Evolutionary conservation across 192 early-diverging fungal species (phyloP).

Genomic region (Cetraspora pellucida): DNA sequence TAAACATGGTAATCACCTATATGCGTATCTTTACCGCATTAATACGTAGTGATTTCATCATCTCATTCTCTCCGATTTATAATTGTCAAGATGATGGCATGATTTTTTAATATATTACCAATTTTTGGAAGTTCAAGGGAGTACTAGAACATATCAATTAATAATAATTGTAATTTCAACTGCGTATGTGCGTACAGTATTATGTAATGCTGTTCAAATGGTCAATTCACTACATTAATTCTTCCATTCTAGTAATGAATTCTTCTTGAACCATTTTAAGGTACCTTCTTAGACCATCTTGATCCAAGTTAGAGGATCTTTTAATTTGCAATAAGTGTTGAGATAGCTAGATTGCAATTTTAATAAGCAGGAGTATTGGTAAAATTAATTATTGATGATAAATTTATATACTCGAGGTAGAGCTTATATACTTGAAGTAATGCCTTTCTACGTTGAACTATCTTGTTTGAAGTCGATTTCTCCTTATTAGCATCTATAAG

Average conservation of each 20-base stretch:
- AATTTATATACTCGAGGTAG: too few species aligned
- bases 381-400: neutral
- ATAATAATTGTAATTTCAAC: too few species aligned
- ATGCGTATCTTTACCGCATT: too few species aligned
- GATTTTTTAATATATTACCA: too few species aligned
- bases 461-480: constrained; percentile 37
- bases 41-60: too few species aligned
- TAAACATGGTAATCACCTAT: too few species aligned
- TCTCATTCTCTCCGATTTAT: too few species aligned
- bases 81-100: too few species aligned
- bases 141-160: too few species aligned
- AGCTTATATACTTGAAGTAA: constrained; percentile 19
- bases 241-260: constrained; percentile 36
- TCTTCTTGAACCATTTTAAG: constrained; percentile 44
- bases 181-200: too few species aligned
- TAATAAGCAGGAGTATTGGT: neutral
- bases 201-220: too few species aligned
- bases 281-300: constrained; percentile 36
- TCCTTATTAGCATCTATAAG: constrained; percentile 25
- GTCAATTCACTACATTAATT: neutral
- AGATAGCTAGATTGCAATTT: constrained; percentile 1
- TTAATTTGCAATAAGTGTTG: constrained; percentile 23
- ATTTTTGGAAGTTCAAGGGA: too few species aligned
- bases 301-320: constrained; percentile 30
- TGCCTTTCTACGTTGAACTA: constrained; percentile 8